Base-by-base conservation (phyloP, 2,329 filamentous ascomycete species). In the Pyrenochaeta sp. region DNA sequence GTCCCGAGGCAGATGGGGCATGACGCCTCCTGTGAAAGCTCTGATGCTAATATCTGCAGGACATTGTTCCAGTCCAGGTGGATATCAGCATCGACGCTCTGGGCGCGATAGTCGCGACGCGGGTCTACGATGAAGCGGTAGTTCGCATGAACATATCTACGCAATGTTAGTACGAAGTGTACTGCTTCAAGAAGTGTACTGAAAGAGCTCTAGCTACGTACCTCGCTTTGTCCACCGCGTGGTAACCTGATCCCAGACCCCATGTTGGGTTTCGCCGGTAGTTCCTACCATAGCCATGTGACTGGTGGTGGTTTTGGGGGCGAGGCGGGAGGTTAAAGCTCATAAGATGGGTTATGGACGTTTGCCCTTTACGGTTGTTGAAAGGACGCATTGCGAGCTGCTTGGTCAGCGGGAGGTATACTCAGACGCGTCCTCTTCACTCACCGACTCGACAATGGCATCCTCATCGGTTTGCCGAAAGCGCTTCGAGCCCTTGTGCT, bases 101-200 rank as follows among this genome's bases (percentile, higher is more conserved):
- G 93, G 5, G 87, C 85, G 58, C 87, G 85, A 75, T 98, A 99
- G 71, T 90, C 87, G 56, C 88, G 90, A 54, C 87, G 85, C 3
- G 95, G 94, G 59, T 92, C 89, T 50, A 99, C 93, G 58, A 99
- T 90, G 76, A 99, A 99, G 54, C 95, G 90, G 75, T 99, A 99
- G 77, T 99, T 99, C 64, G 95, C 93, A 77, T 99, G 93, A 15
- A 99, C 89, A 67, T 92, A 93, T 82, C 90, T 90, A 37, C 1
- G 10, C 19, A 8, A 9, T 34, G 50, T 66, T 40, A 68, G 59
- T 44, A 15, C 10, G n/a, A 44, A 10, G 8, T 19, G 34, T 45
- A n/a, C 34, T 30, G 36, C 12, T 22, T 13, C 2, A 13, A 15
- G 25, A 6, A 6, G 24, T 10, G 28, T 25, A 15, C 25, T 10